Percentiles rank a stretch among this genome's conserved stretches.
Evolutionary conservation across 305 asterid species (phyloP).

Genomic region (Plantago rigida): DNA sequence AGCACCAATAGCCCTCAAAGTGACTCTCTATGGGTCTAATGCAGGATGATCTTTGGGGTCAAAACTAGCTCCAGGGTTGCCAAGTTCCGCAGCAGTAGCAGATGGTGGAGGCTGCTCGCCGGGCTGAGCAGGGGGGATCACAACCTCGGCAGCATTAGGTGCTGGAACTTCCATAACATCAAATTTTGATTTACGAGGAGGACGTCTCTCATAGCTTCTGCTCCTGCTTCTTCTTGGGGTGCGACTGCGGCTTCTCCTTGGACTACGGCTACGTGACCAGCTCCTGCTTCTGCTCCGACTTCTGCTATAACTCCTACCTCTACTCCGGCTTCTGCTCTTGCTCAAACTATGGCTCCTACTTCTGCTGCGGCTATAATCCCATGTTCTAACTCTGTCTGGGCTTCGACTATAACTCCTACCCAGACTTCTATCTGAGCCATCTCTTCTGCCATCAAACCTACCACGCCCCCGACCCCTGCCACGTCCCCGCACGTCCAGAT

Average conservation of each 20-base stretch:
- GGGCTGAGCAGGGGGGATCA: constrained; percentile 27
- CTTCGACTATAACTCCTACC: constrained; percentile 65
- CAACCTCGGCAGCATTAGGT: constrained; percentile 32
- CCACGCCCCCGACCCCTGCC: constrained; percentile 73
- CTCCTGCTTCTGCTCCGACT: constrained; percentile 48
- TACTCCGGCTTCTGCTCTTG: constrained; percentile 42
- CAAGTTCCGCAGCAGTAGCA: constrained; percentile 22
- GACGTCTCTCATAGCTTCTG: constrained; percentile 54
- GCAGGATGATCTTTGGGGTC: constrained; percentile 28
- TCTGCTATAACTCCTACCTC: constrained; percentile 41
- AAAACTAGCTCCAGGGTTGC: constrained; percentile 21
- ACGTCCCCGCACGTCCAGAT: constrained; percentile 58
- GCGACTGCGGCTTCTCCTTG: constrained; percentile 31
- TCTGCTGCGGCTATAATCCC: constrained; percentile 39
- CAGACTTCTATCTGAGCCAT: constrained; percentile 49
- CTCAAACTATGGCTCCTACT: constrained; percentile 44
- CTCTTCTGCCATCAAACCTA: constrained; percentile 62
- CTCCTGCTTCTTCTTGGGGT: constrained; percentile 40
- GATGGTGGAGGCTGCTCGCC: constrained; percentile 31
- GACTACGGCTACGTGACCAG: constrained; percentile 42
- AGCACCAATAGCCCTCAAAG: no score
- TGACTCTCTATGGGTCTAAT: constrained; percentile 20
- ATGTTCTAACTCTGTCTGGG: constrained; percentile 68
- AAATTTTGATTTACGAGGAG: constrained; percentile 51
- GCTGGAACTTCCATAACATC: constrained; percentile 55